Conservation (phyloP, 2,329 filamentous ascomycete species). For the Alternaria postmessia region DNA sequence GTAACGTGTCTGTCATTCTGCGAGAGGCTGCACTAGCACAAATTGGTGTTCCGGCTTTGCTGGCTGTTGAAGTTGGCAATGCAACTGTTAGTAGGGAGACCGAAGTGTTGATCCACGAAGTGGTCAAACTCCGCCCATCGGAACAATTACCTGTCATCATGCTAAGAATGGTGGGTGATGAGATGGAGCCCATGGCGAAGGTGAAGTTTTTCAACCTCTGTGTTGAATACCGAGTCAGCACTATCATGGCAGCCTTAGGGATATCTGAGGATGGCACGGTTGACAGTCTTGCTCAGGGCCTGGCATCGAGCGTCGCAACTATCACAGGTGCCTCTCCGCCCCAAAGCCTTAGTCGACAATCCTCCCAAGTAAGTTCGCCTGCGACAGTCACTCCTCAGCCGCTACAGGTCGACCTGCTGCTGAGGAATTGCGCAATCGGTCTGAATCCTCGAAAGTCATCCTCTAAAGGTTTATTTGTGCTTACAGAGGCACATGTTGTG, state of each 20-base stretch:
- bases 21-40: constrained; percentile 55
- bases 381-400: constrained; percentile 42
- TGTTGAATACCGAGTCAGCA: constrained; percentile 88
- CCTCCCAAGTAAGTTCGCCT: constrained; percentile 35
- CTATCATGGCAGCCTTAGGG: constrained; percentile 79
- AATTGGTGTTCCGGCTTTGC: constrained; percentile 82
- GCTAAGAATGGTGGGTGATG: constrained; percentile 89
- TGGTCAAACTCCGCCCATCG: constrained; percentile 51
- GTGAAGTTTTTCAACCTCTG: constrained; percentile 84
- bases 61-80: constrained; percentile 76
- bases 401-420: constrained; percentile 73
- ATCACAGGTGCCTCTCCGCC: constrained; percentile 71
- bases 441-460: constrained; percentile 79
- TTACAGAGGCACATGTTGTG: constrained; percentile 79
- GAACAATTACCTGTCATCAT: constrained; percentile 74
- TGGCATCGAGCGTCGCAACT: constrained; percentile 82
- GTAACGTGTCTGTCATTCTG: constrained; percentile 58
- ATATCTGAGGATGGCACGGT: constrained; percentile 67
- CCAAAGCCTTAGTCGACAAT: constrained; percentile 45
- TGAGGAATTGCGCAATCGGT: constrained; percentile 83
- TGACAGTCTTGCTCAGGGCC: constrained; percentile 76
- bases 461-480: constrained; percentile 79
- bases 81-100: constrained; percentile 70
- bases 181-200: constrained; percentile 90
- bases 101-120: constrained; percentile 76